Evolutionary conservation across 139 green algal genomes (phyloP), one percentile per base, ranked within the genome.

Genomic region (Tetratostichococcus sp.): DNA sequence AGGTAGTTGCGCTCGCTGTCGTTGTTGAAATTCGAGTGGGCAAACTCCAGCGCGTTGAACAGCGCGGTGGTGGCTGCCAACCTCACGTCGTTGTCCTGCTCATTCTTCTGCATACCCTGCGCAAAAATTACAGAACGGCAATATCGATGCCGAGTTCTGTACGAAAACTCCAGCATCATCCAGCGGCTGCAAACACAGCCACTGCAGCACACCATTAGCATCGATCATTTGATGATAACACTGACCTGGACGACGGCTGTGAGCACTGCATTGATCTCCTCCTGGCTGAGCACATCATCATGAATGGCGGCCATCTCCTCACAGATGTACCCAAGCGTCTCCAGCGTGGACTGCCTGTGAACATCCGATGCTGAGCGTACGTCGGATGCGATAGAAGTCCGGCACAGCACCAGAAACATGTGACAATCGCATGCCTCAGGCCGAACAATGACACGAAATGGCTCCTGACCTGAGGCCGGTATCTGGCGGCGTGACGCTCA

Each of bases 31-130:
- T 99, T 99, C 71, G 87, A 90, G 57, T 88, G 71, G 4, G 96
- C 94, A 83, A 99, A 98, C 72, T 97, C 89, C 6, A 99, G 86
- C 1, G 96, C 96, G 74, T 99, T 98, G 69, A 79, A 85, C 50
- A 99, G 88, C 34, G 96, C 95, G 14, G 71, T 79, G 5, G 91
- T 97, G 69, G 96, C 96, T 28, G 93, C 94, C 11, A 97, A 82
- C 30, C 95, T 86, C 23, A 97, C 87, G 5, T 95, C 87, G 57
- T 72, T 76, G 70, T 92, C 86, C 3, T 82, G 70, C 88, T 98
- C 93, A 19, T 89, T 87, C 42, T 89, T 83, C 14, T 89, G 80
- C 92, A 98, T 98, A 33, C 91, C 92, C 30, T 89, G 79, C 22
- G 88, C 0, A 97, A 79, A 4, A 23, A 26, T 17, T 21, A 50